Evolutionary conservation across 805 yeast species (phyloP).

Genomic region (Torulaspora franciscae): DNA sequence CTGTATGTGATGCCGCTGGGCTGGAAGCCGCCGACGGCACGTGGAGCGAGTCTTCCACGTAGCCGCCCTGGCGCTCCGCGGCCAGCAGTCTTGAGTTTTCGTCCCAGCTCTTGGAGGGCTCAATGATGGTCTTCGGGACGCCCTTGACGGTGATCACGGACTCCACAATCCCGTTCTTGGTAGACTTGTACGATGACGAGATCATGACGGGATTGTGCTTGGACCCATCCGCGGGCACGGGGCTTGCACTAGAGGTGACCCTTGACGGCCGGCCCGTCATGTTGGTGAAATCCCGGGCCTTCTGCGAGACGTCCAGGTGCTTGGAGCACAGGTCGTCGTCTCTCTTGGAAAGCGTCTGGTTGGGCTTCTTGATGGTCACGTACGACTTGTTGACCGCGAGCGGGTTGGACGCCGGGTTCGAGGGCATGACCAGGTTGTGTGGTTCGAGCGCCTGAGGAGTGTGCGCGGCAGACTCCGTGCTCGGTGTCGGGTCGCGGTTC

Average conservation of each 20-base stretch:
- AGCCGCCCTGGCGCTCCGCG: slow-evolving; percentile 1
- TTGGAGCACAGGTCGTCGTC: slow-evolving; percentile 7
- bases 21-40: not conserved
- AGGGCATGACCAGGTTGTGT: slow-evolving; percentile 26
- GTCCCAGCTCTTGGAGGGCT: slow-evolving; percentile 50
- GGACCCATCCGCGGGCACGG: slow-evolving; percentile 1
- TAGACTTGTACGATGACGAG: slow-evolving; percentile 26
- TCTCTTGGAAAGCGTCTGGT: not conserved
- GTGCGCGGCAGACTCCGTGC: slow-evolving; percentile 1
- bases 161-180: slow-evolving; percentile 56
- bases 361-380: slow-evolving; percentile 62
- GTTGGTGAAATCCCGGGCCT: slow-evolving; percentile 12
- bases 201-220: slow-evolving; percentile 10
- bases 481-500: not conserved
- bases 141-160: slow-evolving; percentile 80
- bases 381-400: slow-evolving; percentile 57
- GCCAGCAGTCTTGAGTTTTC: slow-evolving; percentile 10
- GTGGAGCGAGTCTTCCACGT: slow-evolving; percentile 1
- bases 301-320: slow-evolving; percentile 12
- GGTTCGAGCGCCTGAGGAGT: slow-evolving; percentile 1
- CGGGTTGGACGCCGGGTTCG: slow-evolving; percentile 66
- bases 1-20: not conserved
- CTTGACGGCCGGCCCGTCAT: slow-evolving; percentile 15
- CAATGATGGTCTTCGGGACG: slow-evolving; percentile 79
- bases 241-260: slow-evolving; percentile 10